Evolutionary conservation across 169 alveolate species (phyloP).

Genomic region (Fabrea salina): DNA sequence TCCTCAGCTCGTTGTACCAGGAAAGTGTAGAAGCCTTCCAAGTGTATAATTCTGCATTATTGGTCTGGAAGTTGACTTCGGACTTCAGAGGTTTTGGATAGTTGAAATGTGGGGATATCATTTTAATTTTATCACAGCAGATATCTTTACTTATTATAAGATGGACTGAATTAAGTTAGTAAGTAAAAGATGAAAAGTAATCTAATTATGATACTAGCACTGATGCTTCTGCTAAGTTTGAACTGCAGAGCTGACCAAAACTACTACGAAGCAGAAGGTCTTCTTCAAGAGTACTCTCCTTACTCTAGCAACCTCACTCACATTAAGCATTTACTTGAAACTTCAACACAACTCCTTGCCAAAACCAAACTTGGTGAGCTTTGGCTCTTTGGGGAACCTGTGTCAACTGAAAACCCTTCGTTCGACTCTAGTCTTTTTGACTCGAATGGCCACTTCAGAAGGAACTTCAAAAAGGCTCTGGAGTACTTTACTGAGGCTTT

Average conservation of each 20-base stretch:
- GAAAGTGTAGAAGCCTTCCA: too few relatives aligned
- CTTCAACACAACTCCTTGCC: background rate
- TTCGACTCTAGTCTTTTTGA: background rate
- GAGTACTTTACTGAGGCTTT: background rate
- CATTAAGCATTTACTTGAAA: background rate
- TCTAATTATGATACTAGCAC: too few relatives aligned
- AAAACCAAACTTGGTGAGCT: background rate
- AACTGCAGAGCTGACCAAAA: too few relatives aligned
- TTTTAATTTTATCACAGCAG: too few relatives aligned
- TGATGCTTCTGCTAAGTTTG: too few relatives aligned
- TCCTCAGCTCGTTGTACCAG: background rate
- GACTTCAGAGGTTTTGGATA: too few relatives aligned
- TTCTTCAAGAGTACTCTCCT: background rate
- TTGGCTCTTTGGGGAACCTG: constrained; percentile 3
- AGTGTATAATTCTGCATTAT: too few relatives aligned
- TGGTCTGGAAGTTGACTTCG: too few relatives aligned
- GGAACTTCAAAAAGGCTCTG: background rate
- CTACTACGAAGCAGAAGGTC: background rate
- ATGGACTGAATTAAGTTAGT: too few relatives aligned
- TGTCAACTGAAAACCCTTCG: constrained; percentile 8
- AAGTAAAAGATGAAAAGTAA: too few relatives aligned
- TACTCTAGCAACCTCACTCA: background rate
- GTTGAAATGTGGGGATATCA: too few relatives aligned
- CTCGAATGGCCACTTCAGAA: background rate
- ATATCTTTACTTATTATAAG: too few relatives aligned